Conservation (phyloP, 192 early-diverging fungal genomes). For the Umbelopsis vinacea region DNA sequence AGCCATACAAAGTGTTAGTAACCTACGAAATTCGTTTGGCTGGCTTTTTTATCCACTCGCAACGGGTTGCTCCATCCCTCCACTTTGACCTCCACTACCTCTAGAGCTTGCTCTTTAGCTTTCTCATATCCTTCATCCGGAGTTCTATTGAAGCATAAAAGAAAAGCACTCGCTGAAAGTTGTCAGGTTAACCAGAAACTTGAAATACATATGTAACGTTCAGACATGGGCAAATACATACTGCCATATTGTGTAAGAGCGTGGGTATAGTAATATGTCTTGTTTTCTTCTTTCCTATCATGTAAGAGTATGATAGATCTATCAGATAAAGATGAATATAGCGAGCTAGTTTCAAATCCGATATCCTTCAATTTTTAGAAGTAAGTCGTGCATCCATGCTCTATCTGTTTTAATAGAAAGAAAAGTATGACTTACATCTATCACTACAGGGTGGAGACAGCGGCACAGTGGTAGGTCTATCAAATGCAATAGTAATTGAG, state of each 20-base stretch:
- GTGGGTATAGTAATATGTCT: neutral
- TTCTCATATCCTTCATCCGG: neutral
- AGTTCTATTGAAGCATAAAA: slow-evolving; percentile 10
- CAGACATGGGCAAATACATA: neutral
- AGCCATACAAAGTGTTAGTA: too few species aligned
- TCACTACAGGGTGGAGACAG: neutral
- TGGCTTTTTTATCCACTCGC: neutral
- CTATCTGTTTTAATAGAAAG: neutral
- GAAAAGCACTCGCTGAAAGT: neutral
- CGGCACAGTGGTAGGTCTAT: neutral
- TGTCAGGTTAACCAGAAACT: neutral
- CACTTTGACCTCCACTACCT: neutral
- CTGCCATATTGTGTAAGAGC: neutral
- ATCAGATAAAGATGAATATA: neutral
- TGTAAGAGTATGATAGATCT: neutral
- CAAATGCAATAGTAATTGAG: neutral
- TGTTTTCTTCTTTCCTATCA: neutral
- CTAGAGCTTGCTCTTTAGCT: neutral
- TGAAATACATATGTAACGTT: neutral
- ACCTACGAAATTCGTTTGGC: neutral
- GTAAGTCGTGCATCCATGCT: neutral
- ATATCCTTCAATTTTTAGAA: too few species aligned
- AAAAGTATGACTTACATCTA: neutral
- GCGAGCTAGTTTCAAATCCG: too few species aligned
- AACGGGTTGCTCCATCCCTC: neutral